Evolutionary conservation across 257 asterid genomes (phyloP), one percentile per base, ranked within the genome.

Genomic region (Anisodus acutangulus): DNA sequence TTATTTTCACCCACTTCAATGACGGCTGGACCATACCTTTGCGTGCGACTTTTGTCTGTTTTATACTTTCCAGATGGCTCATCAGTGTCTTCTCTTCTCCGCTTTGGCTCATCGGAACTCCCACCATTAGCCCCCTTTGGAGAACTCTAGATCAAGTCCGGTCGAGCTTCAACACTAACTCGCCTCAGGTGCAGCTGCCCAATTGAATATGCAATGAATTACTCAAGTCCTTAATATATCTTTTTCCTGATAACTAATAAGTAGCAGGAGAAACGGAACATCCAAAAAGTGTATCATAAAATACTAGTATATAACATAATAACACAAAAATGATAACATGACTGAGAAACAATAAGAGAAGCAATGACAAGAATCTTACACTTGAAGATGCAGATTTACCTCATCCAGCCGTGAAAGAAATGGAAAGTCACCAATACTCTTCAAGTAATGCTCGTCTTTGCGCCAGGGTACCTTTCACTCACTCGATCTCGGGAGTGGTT

Each of bases 381-480:
- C 94, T 98, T 92, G 98, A 90, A 92, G 97, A 88, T 96, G 97
- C 83, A 90, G 95, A 90, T 93, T 93, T 79, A 95, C 94, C 93
- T 95, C 99, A 88, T 92, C 99, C 1, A 98, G 91, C 22, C 95
- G 90, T 10, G 98, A 95, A 87, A 94, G 99, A 86, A 95, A 95
- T 76, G 97, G 98, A 81, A 93, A 93, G 87, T 93, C 98, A 39
- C 99, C 97, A 35, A 97, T 98, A 7, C 93, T 84, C 88, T 95
- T 94, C 88, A 95, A 92, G 85, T 90, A 31, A 59, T n/a, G 98
- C 99, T 88, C 90, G 94, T 88, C 95, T 91, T 49, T 4, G 96
- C 98, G 80, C 92, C 98, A 13, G 97, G 94, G 87, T 93, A 93
- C 86, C 96, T 91, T 91, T 93, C 98, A 45, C 82, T 86, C 59